Conservation (phyloP, 2,329 filamentous ascomycete species). For the Diaporthe longicolla region DNA sequence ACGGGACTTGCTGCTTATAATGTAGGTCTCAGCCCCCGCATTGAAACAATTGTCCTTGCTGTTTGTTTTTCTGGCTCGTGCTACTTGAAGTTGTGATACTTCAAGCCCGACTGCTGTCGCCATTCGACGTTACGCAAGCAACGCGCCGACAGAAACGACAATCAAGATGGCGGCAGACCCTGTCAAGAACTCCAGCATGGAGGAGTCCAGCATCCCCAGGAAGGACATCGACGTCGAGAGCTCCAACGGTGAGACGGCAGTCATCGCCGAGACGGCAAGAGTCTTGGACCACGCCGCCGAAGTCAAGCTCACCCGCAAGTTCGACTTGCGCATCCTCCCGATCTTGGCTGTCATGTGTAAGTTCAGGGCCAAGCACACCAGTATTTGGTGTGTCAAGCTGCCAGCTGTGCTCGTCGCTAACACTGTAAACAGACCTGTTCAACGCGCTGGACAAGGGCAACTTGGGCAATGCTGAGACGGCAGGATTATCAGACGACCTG, state of each 20-base stretch:
- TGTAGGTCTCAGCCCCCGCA: constrained; percentile 25
- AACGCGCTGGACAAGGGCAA: constrained; percentile 66
- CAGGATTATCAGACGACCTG: constrained; percentile 65
- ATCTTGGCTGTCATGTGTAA: constrained; percentile 60
- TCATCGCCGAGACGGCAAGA: constrained; percentile 47
- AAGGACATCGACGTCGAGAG: constrained; percentile 46
- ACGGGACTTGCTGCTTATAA: constrained; percentile 24
- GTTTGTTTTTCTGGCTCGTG: background rate
- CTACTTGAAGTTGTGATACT: constrained; percentile 17
- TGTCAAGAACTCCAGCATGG: constrained; percentile 34
- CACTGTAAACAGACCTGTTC: constrained; percentile 54
- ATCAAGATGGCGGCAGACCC: constrained; percentile 29
- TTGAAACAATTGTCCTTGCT: background rate
- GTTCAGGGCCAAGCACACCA: constrained; percentile 31
- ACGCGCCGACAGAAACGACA: background rate
- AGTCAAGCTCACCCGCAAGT: constrained; percentile 59
- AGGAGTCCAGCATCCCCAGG: constrained; percentile 28
- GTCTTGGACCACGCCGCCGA: constrained; percentile 58
- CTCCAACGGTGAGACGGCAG: constrained; percentile 45
- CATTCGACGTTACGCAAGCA: background rate
- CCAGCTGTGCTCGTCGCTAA: background rate
- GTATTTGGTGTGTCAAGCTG: background rate
- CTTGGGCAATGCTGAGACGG: constrained; percentile 71
- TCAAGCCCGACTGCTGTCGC: constrained; percentile 8
- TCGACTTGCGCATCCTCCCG: constrained; percentile 60